phyloP scores from a whole-genome alignment of 331 rosid species.

The Rosa hybrid region DNA sequence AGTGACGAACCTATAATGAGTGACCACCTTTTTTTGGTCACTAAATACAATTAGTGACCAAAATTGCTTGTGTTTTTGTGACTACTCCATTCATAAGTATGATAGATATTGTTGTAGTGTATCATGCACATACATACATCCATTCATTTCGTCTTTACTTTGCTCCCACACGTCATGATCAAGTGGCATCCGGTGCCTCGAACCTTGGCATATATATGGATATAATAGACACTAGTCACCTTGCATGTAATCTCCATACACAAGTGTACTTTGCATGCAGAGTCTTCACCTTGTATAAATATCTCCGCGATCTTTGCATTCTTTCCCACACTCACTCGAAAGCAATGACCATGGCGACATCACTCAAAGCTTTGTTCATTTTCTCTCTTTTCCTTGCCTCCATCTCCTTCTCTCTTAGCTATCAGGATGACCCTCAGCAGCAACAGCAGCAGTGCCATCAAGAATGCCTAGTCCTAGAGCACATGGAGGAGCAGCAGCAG shows the following conservation, averaged over 20 bases:
- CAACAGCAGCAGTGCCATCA: background rate
- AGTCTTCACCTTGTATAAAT: slow-evolving; percentile 26
- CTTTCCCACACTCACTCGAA: background rate
- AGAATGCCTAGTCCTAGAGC: background rate
- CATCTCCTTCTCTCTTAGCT: slow-evolving; percentile 16
- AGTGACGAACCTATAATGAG: no score
- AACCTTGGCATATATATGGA: no score
- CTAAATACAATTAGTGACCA: no score
- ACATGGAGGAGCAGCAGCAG: background rate
- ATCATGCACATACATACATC: background rate
- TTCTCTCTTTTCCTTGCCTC: slow-evolving; percentile 39
- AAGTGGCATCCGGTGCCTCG: background rate
- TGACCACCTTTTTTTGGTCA: no score
- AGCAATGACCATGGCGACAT: slow-evolving; percentile 16
- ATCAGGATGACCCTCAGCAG: background rate
- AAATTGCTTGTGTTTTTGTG: no score
- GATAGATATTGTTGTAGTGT: no score
- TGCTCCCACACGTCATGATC: background rate
- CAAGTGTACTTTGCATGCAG: slow-evolving; percentile 24
- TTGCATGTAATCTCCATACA: slow-evolving; percentile 33
- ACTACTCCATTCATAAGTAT: no score
- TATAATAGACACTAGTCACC: slow-evolving; percentile 45
- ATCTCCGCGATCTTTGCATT: background rate
- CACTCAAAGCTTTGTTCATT: slow-evolving; percentile 26
- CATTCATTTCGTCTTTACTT: background rate